Conservation (phyloP, 164 flowering plant species). For the Dillenia turbinata region DNA sequence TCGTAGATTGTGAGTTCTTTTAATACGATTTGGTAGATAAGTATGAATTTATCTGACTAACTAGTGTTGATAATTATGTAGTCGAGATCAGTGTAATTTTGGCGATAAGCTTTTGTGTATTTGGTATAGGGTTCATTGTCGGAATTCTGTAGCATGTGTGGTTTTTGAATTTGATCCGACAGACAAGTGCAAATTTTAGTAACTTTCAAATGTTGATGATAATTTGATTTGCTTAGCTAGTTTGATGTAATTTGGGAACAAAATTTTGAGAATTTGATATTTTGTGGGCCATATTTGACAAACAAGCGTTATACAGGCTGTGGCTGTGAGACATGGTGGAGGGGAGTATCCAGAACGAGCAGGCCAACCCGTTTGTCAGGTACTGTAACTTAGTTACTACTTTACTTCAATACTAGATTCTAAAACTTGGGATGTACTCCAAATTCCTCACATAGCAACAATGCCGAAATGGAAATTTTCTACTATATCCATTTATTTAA, state of each 20-base stretch:
- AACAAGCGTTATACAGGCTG: conserved; percentile 35
- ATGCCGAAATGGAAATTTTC: too few species aligned
- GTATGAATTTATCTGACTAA: too few species aligned
- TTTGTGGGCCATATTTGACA: conserved; percentile 1
- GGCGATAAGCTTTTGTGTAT: neutral
- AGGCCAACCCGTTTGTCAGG: conserved; percentile 91
- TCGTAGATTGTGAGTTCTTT: neutral
- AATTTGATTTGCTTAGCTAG: neutral
- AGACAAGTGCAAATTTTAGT: neutral
- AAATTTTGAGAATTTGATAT: neutral
- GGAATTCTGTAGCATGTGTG: neutral
- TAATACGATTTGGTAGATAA: too few species aligned
- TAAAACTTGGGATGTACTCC: too few species aligned
- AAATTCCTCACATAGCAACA: too few species aligned
- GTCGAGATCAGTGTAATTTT: neutral
- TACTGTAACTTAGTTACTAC: conserved; percentile 18
- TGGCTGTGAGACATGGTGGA: conserved; percentile 40
- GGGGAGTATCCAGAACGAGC: conserved; percentile 81
- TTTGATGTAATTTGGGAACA: too few species aligned
- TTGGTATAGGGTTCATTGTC: neutral
- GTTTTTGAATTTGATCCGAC: neutral
- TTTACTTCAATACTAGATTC: too few species aligned
- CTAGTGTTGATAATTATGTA: neutral
- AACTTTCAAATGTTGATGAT: neutral
- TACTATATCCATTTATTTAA: too few species aligned